These are phyloP conservation scores for Keithomyces neogunnii DNA, from an alignment of 2,329 filamentous ascomycete genomes.

Conservation along the genomic window DNA sequence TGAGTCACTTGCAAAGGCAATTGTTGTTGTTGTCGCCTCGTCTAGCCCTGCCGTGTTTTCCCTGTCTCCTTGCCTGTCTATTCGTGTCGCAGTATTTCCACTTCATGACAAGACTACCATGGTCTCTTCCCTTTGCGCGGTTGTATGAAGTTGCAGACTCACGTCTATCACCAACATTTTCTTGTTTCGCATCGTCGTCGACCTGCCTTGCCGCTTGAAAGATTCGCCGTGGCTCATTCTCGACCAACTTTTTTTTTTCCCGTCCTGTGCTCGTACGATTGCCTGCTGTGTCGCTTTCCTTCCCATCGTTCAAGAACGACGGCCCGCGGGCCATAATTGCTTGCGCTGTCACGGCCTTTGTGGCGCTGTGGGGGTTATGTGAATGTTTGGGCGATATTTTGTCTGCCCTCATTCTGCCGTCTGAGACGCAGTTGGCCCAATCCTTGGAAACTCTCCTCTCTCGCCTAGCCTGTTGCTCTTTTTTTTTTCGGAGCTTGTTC, in stretches of 20 bases:
- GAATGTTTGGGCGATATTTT: background rate
- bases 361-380: background rate
- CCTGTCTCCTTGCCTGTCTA: conserved; percentile 6
- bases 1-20: conserved; percentile 6
- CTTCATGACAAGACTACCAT: background rate
- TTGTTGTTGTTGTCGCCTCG: conserved; percentile 6
- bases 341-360: background rate
- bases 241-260: background rate
- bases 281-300: background rate
- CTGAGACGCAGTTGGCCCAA: background rate
- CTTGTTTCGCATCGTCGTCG: background rate
- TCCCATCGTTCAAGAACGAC: background rate
- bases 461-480: background rate
- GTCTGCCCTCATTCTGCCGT: background rate
- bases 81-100: conserved; percentile 3
- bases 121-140: too few relatives aligned
- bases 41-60: background rate
- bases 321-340: background rate
- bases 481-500: background rate
- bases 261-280: background rate
- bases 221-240: background rate
- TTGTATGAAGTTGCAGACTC: too few relatives aligned
- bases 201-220: background rate
- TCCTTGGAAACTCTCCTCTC: background rate
- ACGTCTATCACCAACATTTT: too few relatives aligned